Evolutionary conservation across 1,139 yeast species (phyloP).

Genomic region (Yarrowia galli): DNA sequence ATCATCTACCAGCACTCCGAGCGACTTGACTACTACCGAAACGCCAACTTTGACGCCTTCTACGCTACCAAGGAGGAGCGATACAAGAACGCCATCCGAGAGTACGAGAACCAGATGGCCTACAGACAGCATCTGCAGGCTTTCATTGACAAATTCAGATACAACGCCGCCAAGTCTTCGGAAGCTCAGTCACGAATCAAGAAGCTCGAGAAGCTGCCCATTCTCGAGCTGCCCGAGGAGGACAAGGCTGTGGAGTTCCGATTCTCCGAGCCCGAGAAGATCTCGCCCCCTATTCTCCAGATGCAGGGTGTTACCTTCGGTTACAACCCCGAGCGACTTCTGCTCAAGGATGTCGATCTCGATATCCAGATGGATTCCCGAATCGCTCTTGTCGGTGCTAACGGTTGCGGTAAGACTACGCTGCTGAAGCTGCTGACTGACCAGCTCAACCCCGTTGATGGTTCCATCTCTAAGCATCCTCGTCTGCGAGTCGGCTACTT

Average conservation of each 20-base stretch:
- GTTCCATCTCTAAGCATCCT: conserved; percentile 79
- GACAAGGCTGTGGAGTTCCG: conserved; percentile 84
- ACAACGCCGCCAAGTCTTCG: conserved; percentile 95
- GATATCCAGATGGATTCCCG: conserved; percentile 94
- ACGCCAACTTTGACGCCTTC: conserved; percentile 91
- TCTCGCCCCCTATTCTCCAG: conserved; percentile 94
- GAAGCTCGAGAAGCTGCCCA: conserved; percentile 91
- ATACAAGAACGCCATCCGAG: conserved; percentile 89
- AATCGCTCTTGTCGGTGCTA: conserved; percentile 97
- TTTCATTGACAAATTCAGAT: conserved; percentile 94
- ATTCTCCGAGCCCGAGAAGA: conserved; percentile 92
- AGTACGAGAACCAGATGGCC: conserved; percentile 97
- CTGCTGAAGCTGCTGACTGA: conserved; percentile 86
- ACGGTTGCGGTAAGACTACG: conserved; percentile 99
- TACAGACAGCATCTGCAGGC: conserved; percentile 90
- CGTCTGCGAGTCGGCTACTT: conserved; percentile 93
- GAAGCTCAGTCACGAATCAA: conserved; percentile 98
- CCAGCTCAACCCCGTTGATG: conserved; percentile 71
- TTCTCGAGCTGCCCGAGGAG: conserved; percentile 93
- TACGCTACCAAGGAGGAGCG: conserved; percentile 95
- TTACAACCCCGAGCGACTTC: conserved; percentile 67
- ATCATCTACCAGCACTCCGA: conserved; percentile 97
- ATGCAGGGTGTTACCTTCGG: conserved; percentile 88
- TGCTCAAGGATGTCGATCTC: conserved; percentile 77
- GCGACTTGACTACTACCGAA: conserved; percentile 93